Evolutionary conservation across 176 grass and related monocot genomes (phyloP).

Genomic region (Raddia guianensis): DNA sequence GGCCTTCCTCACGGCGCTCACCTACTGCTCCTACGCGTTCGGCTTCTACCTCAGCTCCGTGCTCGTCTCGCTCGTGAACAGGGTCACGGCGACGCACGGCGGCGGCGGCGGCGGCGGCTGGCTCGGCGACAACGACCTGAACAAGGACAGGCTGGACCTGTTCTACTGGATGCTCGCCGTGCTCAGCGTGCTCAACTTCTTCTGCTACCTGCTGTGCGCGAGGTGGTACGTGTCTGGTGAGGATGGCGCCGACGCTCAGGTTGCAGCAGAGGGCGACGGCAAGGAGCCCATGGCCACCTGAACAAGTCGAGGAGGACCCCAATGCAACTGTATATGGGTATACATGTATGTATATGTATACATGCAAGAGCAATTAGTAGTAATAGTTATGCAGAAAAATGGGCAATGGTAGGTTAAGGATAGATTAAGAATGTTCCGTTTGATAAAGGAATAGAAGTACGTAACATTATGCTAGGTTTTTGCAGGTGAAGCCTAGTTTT

Average conservation of each 20-base stretch:
- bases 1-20: conserved; percentile 93
- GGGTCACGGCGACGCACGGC: conserved; percentile 58
- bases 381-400: neutral
- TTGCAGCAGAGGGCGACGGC: conserved; percentile 38
- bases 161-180: conserved; percentile 87
- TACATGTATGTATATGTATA: conserved; percentile 46
- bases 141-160: conserved; percentile 87
- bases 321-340: conserved; percentile 47
- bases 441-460: neutral
- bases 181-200: conserved; percentile 89
- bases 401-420: conserved; percentile 2
- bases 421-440: neutral
- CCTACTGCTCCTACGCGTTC: conserved; percentile 96
- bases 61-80: conserved; percentile 86
- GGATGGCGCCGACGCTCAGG: conserved; percentile 36
- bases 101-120: conserved; percentile 49
- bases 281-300: conserved; percentile 53
- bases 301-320: neutral
- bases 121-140: conserved; percentile 76
- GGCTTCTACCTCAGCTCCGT: conserved; percentile 95
- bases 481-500: neutral
- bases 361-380: neutral
- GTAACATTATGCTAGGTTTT: neutral
- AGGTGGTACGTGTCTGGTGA: conserved; percentile 62
- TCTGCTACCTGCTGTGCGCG: conserved; percentile 75